Evolutionary conservation across 1,139 yeast species (phyloP), one percentile per base, ranked within the genome.

Genomic region (Yarrowia galli): DNA sequence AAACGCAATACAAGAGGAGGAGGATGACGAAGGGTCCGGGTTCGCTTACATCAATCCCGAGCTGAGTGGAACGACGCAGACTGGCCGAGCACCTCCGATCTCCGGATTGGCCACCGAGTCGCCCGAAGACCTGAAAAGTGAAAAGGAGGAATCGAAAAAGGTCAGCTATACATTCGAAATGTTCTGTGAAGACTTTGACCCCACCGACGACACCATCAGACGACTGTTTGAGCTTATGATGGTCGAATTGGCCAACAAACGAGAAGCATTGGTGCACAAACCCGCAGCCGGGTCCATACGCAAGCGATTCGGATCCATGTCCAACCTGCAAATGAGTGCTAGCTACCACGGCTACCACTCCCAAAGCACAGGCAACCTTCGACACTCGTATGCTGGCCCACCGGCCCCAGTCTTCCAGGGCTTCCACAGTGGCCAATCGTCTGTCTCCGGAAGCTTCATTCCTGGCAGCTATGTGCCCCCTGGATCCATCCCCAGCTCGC

Each of bases 221-320:
- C 66, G 66, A 3, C 56, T 61, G 38, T 7, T 61, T 4, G 66
- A 61, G 56, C 66, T 61, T 25, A 61, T 61, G 66, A 61, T 61
- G 66, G 66, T 61, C 25, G 66, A 61, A 38, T 36, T 48, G 45
- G 66, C 66, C 18, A 61, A 61, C 46, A 61, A 61, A 18, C 56
- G 66, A 25, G 66, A 61, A 28, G 66, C 66, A 18, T 15, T 35
- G 35, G 43, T 46, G 22, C 54, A 40, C 9, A 61, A 61, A 25
- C 66, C 66, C 3, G 45, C 66, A 9, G 45, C 66, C 6, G 66
- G 66, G 7, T 45, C 66, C 46, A 46, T 61, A 46, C 66, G 66
- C n/a, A 61, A 61, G 20, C 54, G 66, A n/a, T 61, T 61, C n/a
- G 66, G 66, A 23, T 46, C 56, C 56, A 61, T 61, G 66, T 61